Conservation (phyloP, 768 basidiomycete species). For the Rhizopogon sp. region DNA sequence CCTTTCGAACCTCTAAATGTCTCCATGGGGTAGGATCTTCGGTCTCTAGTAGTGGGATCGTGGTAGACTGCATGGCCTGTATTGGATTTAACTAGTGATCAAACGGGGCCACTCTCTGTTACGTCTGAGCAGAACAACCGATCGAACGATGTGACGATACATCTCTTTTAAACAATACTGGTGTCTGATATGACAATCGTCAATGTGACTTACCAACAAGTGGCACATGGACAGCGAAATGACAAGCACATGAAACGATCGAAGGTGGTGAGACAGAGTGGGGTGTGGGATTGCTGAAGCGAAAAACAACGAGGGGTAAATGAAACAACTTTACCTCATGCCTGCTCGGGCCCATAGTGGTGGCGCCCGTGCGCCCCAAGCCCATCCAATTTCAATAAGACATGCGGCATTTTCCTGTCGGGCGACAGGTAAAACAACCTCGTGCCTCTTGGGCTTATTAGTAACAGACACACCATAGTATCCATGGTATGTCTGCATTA, state of each 20-base stretch:
- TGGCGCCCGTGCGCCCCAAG: not conserved
- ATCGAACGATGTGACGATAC: not conserved
- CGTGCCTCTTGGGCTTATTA: not conserved
- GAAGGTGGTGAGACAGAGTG: not conserved
- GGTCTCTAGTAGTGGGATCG: too few relatives aligned
- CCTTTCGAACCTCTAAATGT: not conserved
- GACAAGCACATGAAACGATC: not conserved
- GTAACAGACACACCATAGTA: too few relatives aligned
- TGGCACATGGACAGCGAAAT: not conserved
- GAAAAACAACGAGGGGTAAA: not conserved
- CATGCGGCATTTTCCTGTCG: too few relatives aligned
- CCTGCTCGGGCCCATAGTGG: not conserved
- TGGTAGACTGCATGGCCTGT: not conserved
- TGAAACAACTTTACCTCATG: not conserved
- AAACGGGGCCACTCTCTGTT: not conserved
- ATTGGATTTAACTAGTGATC: too few relatives aligned
- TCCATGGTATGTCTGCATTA: too few relatives aligned
- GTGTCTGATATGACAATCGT: not conserved
- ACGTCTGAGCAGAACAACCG: not conserved
- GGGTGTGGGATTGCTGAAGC: not conserved
- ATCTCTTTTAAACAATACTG: not conserved
- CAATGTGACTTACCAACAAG: not conserved
- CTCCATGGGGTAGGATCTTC: not conserved
- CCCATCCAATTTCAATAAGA: not conserved
- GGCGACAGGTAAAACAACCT: not conserved